phyloP scores from a whole-genome alignment of 176 grass and related monocot genomes.

The Aechmea fasciata region DNA sequence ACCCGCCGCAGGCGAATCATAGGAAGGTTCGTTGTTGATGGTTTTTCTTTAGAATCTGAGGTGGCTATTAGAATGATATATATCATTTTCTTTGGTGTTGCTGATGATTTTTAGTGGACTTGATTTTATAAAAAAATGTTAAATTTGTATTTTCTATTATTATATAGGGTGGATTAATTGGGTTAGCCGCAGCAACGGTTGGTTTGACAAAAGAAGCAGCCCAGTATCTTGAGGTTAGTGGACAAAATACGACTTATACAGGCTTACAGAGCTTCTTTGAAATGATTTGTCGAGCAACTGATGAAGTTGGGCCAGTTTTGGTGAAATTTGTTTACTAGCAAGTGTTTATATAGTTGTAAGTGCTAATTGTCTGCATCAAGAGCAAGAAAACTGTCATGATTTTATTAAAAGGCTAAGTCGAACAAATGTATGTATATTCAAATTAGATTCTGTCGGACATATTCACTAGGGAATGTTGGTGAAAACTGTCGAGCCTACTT shows the following conservation, averaged over 20 bases:
- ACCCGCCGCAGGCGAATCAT: constrained; percentile 72
- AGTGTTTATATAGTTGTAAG: too few relatives aligned
- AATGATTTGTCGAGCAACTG: too few relatives aligned
- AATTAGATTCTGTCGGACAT: too few relatives aligned
- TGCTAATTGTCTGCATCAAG: too few relatives aligned
- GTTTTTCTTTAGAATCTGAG: not conserved
- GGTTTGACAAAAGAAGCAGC: constrained; percentile 78
- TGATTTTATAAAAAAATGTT: not conserved
- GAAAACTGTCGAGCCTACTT: too few relatives aligned
- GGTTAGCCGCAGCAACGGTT: constrained; percentile 84
- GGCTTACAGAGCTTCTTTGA: not conserved
- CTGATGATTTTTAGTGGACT: not conserved
- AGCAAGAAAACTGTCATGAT: too few relatives aligned
- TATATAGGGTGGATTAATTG: constrained; percentile 80
- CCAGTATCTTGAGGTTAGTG: constrained; percentile 78
- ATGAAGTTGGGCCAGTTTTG: too few relatives aligned
- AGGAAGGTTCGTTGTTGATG: constrained; percentile 57
- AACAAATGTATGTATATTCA: too few relatives aligned
- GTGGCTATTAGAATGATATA: too few relatives aligned
- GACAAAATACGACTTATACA: not conserved
- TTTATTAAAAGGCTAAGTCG: too few relatives aligned
- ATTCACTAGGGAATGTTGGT: too few relatives aligned
- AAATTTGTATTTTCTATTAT: not conserved
- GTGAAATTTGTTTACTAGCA: too few relatives aligned
- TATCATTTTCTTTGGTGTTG: not conserved